Evolutionary conservation across 2,329 filamentous ascomycete species (phyloP).

Genomic region (Xylaria sp.): DNA sequence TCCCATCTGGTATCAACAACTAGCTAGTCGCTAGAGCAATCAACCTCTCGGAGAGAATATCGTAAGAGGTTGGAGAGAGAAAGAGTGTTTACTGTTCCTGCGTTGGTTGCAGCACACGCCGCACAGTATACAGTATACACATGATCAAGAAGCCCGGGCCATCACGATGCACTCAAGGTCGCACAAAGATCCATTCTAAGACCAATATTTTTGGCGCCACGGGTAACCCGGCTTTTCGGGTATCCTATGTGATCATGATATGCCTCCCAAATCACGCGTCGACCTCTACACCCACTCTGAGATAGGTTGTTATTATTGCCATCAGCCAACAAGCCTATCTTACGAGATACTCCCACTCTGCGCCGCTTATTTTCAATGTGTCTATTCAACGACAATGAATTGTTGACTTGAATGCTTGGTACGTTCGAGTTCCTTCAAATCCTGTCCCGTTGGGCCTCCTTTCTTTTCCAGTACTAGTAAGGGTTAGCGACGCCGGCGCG

Average conservation of each 20-base stretch:
- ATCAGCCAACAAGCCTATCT: background rate
- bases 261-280: background rate
- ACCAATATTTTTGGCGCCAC: conserved; percentile 15
- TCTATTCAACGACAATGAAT: background rate
- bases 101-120: conserved; percentile 1
- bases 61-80: too few relatives aligned
- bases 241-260: background rate
- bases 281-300: conserved; percentile 1
- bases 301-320: background rate
- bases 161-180: conserved; percentile 3
- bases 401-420: background rate
- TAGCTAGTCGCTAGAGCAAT: background rate
- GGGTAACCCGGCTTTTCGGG: background rate
- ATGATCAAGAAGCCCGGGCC: background rate
- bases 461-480: conserved; percentile 8
- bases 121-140: background rate
- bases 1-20: background rate
- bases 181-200: conserved; percentile 4
- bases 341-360: background rate
- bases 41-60: background rate
- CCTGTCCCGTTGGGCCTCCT: background rate
- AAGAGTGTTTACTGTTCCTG: conserved; percentile 30
- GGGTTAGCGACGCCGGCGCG: background rate
- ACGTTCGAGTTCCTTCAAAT: background rate
- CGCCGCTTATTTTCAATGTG: background rate